Percentiles rank a stretch among this genome's conserved stretches.
Evolutionary conservation across 176 grass and related monocot species (phyloP).

Genomic region (Thinopyrum elongatum): DNA sequence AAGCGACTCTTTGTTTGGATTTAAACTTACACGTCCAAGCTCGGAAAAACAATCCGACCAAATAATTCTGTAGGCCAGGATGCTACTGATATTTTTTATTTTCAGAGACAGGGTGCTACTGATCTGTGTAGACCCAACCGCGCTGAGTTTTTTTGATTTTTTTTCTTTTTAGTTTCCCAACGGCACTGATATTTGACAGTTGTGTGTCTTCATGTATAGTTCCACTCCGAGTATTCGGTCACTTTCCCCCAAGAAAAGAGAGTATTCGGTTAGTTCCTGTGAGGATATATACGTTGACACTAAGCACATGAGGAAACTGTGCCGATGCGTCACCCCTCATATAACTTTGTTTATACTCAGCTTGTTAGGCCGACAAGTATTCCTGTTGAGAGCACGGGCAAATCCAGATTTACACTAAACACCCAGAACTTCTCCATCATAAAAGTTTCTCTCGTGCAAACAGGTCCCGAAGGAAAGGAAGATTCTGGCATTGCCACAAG

Average conservation of each 20-base stretch:
- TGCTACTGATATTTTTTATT: not conserved
- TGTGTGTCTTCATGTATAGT: not conserved
- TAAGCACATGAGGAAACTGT: not conserved
- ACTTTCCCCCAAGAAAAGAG: too few relatives aligned
- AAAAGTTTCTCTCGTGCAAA: too few relatives aligned
- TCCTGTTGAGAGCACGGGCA: too few relatives aligned
- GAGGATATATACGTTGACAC: not conserved
- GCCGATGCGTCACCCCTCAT: too few relatives aligned
- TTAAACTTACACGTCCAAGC: slow-evolving; percentile 20
- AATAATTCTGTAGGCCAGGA: slow-evolving; percentile 14
- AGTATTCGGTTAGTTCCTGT: not conserved
- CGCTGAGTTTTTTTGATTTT: too few relatives aligned
- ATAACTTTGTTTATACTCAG: too few relatives aligned
- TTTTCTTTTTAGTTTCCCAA: too few relatives aligned
- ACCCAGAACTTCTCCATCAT: too few relatives aligned
- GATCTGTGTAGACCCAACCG: not conserved
- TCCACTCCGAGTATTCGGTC: not conserved
- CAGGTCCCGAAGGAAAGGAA: too few relatives aligned
- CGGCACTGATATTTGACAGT: not conserved
- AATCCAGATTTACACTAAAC: too few relatives aligned
- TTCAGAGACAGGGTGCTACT: not conserved
- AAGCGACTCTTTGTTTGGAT: slow-evolving; percentile 37
- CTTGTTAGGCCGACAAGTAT: too few relatives aligned
- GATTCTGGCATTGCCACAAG: too few relatives aligned
- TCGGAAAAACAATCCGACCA: slow-evolving; percentile 4